Evolutionary conservation across 306 rosid species (phyloP).

Genomic region (Canavalia gladiata): DNA sequence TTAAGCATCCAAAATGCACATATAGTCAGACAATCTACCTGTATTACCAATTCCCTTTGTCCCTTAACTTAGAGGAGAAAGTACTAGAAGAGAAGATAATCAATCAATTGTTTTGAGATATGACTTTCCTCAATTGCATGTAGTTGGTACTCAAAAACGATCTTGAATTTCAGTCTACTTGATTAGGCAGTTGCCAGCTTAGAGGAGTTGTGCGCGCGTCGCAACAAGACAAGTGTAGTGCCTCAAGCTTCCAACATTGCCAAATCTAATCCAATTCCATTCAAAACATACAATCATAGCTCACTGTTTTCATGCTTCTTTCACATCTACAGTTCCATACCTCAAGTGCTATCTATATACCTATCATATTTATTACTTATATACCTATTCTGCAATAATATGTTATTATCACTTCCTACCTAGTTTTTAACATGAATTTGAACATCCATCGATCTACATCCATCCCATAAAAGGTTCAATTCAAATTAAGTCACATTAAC

Average conservation of each 20-base stretch:
- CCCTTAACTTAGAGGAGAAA: conserved; percentile 59
- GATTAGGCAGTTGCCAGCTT: conserved; percentile 47
- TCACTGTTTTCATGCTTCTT: conserved; percentile 39
- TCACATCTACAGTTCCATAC: conserved; percentile 47
- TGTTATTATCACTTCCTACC: conserved; percentile 12
- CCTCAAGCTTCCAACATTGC: conserved; percentile 31
- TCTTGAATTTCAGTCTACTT: conserved; percentile 45
- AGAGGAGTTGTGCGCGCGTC: conserved; percentile 24
- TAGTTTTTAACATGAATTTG: neutral
- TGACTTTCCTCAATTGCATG: conserved; percentile 47
- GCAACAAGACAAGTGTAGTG: conserved; percentile 49
- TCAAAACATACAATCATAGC: conserved; percentile 46
- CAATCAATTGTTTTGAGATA: conserved; percentile 41
- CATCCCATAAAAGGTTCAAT: neutral
- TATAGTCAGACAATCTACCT: conserved; percentile 55
- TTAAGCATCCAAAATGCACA: conserved; percentile 53
- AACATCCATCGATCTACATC: neutral
- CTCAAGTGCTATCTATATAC: conserved; percentile 1
- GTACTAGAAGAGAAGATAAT: conserved; percentile 48
- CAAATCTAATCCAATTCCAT: conserved; percentile 46
- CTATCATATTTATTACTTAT: neutral
- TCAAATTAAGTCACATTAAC: neutral
- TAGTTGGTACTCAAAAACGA: conserved; percentile 42
- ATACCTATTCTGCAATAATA: neutral
- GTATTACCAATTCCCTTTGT: conserved; percentile 54